These are phyloP conservation scores for Xylaria sp. DNA, from an alignment of 2,329 filamentous ascomycete species.

Conservation along the genomic window DNA sequence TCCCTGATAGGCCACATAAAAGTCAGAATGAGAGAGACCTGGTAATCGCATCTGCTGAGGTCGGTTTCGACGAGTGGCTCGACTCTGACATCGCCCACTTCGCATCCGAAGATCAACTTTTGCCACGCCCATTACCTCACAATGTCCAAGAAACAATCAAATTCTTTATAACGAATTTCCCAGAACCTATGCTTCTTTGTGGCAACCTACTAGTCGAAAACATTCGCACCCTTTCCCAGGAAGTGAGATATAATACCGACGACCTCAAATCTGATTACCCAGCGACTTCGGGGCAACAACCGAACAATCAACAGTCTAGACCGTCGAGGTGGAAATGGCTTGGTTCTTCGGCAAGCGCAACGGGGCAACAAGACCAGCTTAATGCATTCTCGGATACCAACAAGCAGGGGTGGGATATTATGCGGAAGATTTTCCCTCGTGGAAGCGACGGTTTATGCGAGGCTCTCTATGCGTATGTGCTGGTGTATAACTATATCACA, in stretches of 20 bases:
- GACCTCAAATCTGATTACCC: slow-evolving; percentile 39
- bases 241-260: slow-evolving; percentile 57
- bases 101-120: slow-evolving; percentile 44
- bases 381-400: slow-evolving; percentile 2
- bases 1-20: background rate
- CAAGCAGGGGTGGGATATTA: slow-evolving; percentile 55
- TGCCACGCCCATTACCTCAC: slow-evolving; percentile 62
- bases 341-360: slow-evolving; percentile 30
- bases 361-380: slow-evolving; percentile 17
- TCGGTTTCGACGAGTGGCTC: slow-evolving; percentile 44
- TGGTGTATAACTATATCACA: slow-evolving; percentile 69
- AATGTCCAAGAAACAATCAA: slow-evolving; percentile 66
- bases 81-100: slow-evolving; percentile 43
- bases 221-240: slow-evolving; percentile 66
- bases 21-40: background rate
- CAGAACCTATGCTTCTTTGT: slow-evolving; percentile 68
- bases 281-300: slow-evolving; percentile 21
- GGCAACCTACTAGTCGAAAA: slow-evolving; percentile 68
- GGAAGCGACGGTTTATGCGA: slow-evolving; percentile 68
- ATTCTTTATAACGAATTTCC: slow-evolving; percentile 66
- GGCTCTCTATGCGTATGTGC: slow-evolving; percentile 68
- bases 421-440: slow-evolving; percentile 64
- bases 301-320: slow-evolving; percentile 41
- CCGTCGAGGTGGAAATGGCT: slow-evolving; percentile 46
- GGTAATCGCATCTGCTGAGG: slow-evolving; percentile 35